Evolutionary conservation across 768 basidiomycete genomes (phyloP), one percentile per base, ranked within the genome.

Genomic region (Dendrothele bispora): DNA sequence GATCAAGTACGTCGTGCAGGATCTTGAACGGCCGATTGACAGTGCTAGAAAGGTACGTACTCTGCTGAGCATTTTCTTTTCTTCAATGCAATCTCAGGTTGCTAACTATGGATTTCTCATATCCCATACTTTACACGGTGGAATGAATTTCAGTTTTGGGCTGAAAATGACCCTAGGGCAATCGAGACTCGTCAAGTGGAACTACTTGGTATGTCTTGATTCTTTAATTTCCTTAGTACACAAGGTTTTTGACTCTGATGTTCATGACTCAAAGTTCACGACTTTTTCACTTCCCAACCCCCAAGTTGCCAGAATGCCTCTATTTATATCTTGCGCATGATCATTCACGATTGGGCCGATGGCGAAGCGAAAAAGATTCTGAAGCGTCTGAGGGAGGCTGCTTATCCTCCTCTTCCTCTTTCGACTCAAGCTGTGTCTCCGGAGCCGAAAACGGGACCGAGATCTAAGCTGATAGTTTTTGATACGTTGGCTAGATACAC

Each of bases 1-100:
- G n/a, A 48, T 71, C 10, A 56, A 58, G n/a, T 66, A 63, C 35
- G 52, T 71, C 26, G 59, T 72, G 11, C 71, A 74, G 52, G 73
- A 71, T 53, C 61, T 67, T 4, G 56, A 53, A 7, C 51, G 50
- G 4, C 53, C 56, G 25, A 60, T 68, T 17, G 42, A 50, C 5
- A 57, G 54, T 30, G 67, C 62, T 5, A 48, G 58, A 39, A 53
- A 55, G 36, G 63, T 64, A n/a, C n/a, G n/a, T n/a, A n/a, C n/a
- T n/a, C n/a, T n/a, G n/a, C n/a, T n/a, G n/a, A n/a, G n/a, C n/a
- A n/a, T n/a, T n/a, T n/a, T n/a, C n/a, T n/a, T n/a, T n/a, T n/a
- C n/a, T n/a, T n/a, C n/a, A n/a, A n/a, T n/a, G n/a, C n/a, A n/a
- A n/a, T n/a, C n/a, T n/a, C n/a, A n/a, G n/a, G n/a, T n/a, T n/a